Evolutionary conservation across 2,329 filamentous ascomycete species (phyloP).

Genomic region (Penicillium occitanis): DNA sequence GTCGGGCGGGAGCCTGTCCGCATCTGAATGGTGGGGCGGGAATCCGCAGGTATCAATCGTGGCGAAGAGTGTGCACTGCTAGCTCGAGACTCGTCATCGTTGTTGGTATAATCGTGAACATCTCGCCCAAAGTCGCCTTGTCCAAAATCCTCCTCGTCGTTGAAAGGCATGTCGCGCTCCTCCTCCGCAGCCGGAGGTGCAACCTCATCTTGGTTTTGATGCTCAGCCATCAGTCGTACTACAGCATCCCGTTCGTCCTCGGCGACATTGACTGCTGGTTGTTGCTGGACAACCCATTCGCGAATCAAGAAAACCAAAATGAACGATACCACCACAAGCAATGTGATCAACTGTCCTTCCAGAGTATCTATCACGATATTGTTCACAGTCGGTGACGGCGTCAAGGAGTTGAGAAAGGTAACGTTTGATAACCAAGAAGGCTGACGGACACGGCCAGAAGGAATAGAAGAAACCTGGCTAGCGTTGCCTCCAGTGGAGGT

Average conservation of each 20-base stretch:
- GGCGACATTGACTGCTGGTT: conserved; percentile 84
- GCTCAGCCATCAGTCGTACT: conserved; percentile 46
- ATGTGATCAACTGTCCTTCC: conserved; percentile 90
- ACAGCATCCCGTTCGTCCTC: conserved; percentile 54
- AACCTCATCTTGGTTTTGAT: conserved; percentile 35
- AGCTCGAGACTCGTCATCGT: conserved; percentile 16
- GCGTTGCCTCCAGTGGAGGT: conserved; percentile 29
- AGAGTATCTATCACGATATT: conserved; percentile 76
- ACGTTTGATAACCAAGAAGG: conserved; percentile 60
- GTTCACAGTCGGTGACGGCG: conserved; percentile 70
- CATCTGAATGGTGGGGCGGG: conserved; percentile 15
- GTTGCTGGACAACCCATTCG: conserved; percentile 97
- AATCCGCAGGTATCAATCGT: conserved; percentile 8
- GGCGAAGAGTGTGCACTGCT: conserved; percentile 8
- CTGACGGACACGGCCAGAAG: conserved; percentile 36
- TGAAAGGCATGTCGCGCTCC: conserved; percentile 19
- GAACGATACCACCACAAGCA: conserved; percentile 87
- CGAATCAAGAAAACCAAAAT: conserved; percentile 95
- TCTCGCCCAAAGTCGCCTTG: conserved; percentile 21
- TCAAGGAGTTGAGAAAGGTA: conserved; percentile 56
- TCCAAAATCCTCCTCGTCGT: conserved; percentile 8
- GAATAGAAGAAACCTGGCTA: conserved; percentile 30
- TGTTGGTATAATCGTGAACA: conserved; percentile 15
- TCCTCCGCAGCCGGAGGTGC: conserved; percentile 23
- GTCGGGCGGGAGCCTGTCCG: conserved; percentile 36